Evolutionary conservation across 2,329 filamentous ascomycete genomes (phyloP), one percentile per base, ranked within the genome.

Genomic region (Fusarium mundagurra): DNA sequence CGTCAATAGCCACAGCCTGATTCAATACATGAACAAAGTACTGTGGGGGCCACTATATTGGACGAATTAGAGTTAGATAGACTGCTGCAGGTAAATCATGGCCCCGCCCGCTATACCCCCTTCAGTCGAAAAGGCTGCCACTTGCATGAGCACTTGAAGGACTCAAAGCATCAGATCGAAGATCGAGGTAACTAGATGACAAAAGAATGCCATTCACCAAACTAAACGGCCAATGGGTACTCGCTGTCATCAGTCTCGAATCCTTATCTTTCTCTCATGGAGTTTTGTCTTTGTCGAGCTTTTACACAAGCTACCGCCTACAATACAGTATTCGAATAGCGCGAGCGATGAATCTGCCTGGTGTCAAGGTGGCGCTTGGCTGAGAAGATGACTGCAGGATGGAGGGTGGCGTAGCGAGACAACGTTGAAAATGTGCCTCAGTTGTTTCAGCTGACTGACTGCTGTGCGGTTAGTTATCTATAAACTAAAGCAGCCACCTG

Each of bases 211-310:
- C 6, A 3, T 27, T 13, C 8, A 45, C 4, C 17, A 14, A 27
- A 14, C 1, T 27, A 4, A 27, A 3, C 2, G 1, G 20, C 4
- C 12, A 14, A 6, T 0, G 24, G 5, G 24, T 12, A 1, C 8
- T 20, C 6, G 12, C 44, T 10, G 8, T 4, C 18, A 0, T 10
- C 24, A 29, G 14, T 14, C 5, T 14, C 0, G 7, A 20, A 29
- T 20, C 7, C 24, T 27, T 6, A 16, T 29, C 13, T 8, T 4
- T 29, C 3, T 45, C 4, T 22, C 1, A 6, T 9, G 6, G 3
- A 29, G 12, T 16, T 9, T 16, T 22, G 0, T 22, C 9, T 22
- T 29, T 2, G 13, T 11, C 0, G 1, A 47, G 8, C 6, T 2
- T 11, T 29, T 9, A 34, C 4, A 34, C 3, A 9, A 16, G 17